These are phyloP conservation scores for Sistotremastrum suecicum DNA, from an alignment of 768 basidiomycete species.

Conservation along the genomic window DNA sequence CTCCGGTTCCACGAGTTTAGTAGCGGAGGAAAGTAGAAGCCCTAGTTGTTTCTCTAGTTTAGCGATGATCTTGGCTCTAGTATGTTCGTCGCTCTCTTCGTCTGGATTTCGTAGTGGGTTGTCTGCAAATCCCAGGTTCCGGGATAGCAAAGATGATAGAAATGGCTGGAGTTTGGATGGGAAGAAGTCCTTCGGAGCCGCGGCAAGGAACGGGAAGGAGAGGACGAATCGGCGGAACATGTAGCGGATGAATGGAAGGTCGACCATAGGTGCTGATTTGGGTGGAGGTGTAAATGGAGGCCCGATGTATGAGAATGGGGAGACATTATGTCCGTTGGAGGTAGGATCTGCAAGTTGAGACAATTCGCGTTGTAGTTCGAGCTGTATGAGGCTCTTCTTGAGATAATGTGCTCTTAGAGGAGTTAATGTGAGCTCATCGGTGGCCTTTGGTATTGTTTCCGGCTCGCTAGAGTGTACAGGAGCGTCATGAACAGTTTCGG, in stretches of 20 bases:
- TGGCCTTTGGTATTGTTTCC: too few relatives aligned
- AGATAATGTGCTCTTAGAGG: conserved; percentile 94
- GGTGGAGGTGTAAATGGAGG: conserved; percentile 70
- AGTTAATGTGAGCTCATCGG: conserved; percentile 33
- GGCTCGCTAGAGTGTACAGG: too few relatives aligned
- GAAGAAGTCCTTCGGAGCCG: conserved; percentile 86
- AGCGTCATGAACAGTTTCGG: too few relatives aligned
- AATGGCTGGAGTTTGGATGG: conserved; percentile 93
- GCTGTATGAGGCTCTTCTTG: conserved; percentile 85
- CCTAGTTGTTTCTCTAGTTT: conserved; percentile 79
- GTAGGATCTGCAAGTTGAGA: conserved; percentile 41
- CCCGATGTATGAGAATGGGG: conserved; percentile 77
- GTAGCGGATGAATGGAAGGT: conserved; percentile 81
- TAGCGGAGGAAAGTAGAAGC: conserved; percentile 68
- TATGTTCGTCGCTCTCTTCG: conserved; percentile 39
- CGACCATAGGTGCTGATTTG: conserved; percentile 38
- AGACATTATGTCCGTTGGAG: conserved; percentile 25
- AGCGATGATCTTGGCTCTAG: conserved; percentile 51
- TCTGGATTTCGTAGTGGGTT: conserved; percentile 6
- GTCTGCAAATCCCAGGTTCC: conserved; percentile 51
- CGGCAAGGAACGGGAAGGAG: conserved; percentile 87
- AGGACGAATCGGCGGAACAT: conserved; percentile 87
- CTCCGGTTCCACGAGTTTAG: conserved; percentile 72
- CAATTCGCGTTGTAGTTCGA: conserved; percentile 77
- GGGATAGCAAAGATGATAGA: conserved; percentile 63